phyloP scores from a whole-genome alignment of 2,329 filamentous ascomycete genomes.

The Pseudocercospora ulei region DNA sequence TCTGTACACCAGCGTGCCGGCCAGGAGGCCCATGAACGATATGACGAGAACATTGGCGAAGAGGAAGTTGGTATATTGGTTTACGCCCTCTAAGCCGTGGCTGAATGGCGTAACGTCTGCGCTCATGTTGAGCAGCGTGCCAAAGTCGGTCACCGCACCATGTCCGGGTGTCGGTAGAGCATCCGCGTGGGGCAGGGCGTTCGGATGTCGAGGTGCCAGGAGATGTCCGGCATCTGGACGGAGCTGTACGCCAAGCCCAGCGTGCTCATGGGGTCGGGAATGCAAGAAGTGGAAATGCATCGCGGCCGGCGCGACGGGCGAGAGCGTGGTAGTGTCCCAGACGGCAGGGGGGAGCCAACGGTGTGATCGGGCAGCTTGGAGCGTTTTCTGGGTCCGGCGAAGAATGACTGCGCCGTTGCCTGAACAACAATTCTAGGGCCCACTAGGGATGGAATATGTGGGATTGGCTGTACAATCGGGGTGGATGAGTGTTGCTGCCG shows the following conservation, averaged over 20 bases:
- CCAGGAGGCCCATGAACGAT: slow-evolving; percentile 34
- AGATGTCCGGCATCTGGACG: slow-evolving; percentile 18
- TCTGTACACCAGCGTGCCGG: slow-evolving; percentile 37
- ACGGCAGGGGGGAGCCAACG: slow-evolving; percentile 13
- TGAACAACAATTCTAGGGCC: slow-evolving; percentile 1
- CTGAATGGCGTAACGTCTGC: slow-evolving; percentile 25
- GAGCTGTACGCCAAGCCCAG: slow-evolving; percentile 9
- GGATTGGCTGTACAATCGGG: slow-evolving; percentile 3
- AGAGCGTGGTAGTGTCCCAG: slow-evolving; percentile 10
- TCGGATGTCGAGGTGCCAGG: slow-evolving; percentile 20
- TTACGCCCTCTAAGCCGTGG: slow-evolving; percentile 42
- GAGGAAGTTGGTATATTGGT: slow-evolving; percentile 42
- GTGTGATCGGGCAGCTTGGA: slow-evolving; percentile 8
- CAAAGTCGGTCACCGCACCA: slow-evolving; percentile 16
- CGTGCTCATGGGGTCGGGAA: slow-evolving; percentile 10
- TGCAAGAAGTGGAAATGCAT: slow-evolving; percentile 26
- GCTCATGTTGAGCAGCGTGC: slow-evolving; percentile 20
- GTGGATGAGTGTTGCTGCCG: slow-evolving; percentile 6
- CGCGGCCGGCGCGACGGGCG: slow-evolving; percentile 20
- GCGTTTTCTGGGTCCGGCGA: slow-evolving; percentile 6
- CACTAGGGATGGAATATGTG: neutral
- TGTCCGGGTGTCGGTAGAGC: slow-evolving; percentile 8
- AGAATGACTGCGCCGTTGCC: slow-evolving; percentile 2
- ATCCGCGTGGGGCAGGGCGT: slow-evolving; percentile 17
- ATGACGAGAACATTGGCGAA: slow-evolving; percentile 39